Base-by-base conservation (phyloP, 306 rosid species). In the Luffa aegyptiaca region DNA sequence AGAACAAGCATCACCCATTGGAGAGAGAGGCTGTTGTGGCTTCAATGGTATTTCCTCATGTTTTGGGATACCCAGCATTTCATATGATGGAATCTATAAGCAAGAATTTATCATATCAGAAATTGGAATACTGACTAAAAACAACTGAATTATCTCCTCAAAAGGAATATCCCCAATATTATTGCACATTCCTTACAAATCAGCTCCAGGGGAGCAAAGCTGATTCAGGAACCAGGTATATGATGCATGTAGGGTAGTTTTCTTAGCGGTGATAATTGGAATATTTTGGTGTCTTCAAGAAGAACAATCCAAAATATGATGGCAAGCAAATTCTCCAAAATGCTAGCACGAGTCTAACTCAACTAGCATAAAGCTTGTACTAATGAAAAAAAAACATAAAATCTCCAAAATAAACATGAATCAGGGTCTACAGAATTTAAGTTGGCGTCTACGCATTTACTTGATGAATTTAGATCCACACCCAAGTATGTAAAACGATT, bases 21-120 rank as follows among this genome's bases (percentile, higher is more conserved):
- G 83, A 78, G 97, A 88, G 53, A 84, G 88, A 80, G 90, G 90
- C 75, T 86, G 92, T 81, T 86, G 90, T 48, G 88, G 88, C 62
- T 82, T 81, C 4, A 86, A 79, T 52, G 93, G 88, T 77, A 89
- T 88, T 77, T 88, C 92, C 82, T 85, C 90, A 0, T 65, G 90
- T 87, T 90, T 86, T 72, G 88, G 86, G 82, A 92, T 90, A 66
- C 95, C 97, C 81, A 92, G 89, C 95, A 92, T 84, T 78, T 80
- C 80, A 80, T 77, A 72, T 63, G 95, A 90, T 72, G 92, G 92
- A 74, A 89, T 87, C 95, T 92, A 79, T 63, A 53, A 80, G 65
- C 20, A 68, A 78, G 63, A 51, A 35, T 35, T 75, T 1, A 48
- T 13, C 44, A 51, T 9, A 6, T 74, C 16, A 75, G 33, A 46